Evolutionary conservation across 257 asterid species (phyloP), one percentile per base, ranked within the genome.

Genomic region (Petunia secreta): DNA sequence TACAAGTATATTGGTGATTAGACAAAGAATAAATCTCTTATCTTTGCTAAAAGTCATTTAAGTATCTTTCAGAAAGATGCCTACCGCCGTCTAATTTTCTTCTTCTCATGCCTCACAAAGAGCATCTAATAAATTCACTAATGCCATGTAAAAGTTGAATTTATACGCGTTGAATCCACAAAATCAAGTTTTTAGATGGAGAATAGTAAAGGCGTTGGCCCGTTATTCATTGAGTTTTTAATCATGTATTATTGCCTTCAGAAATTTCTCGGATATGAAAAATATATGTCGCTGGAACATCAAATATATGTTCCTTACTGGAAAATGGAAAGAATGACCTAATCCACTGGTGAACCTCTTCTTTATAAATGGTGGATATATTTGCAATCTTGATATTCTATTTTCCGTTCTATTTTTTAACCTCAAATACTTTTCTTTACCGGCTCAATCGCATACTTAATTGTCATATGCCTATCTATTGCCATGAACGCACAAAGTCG

Each of bases 291-390:
- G 14, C 3, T 4, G 6, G 13, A 55, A 54, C 25, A 14, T 55
- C 25, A 15, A 14, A 15, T 55, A 4, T 1, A 55, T 25, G 2
- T 4, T 55, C 62, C 15, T 55, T 55, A 52, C 8, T 52, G 57
- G 14, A 52, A 52, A 52, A 14, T 52, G 10, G 53, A 48, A 48
- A 48, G 8, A 46, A 46, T 5, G 53, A 48, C 9, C 25, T 25
- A 48, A 48, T 5, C 53, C 10, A 48, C 8, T 2, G 10, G 8
- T 67, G 43, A 43, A n/a, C 55, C 55, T 67, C 55, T 67, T 67
- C 55, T 67, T 67, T 67, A 41, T 67, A 15, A 67, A 67, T 67
- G 55, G 54, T n/a, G 39, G 54, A 67, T 41, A 14, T 13, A 66
- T 66, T 66, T 66, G 54, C 54, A 41, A 41, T 25, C 25, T 25